These are phyloP conservation scores for Suhomyces vadensis DNA, from an alignment of 805 yeast genomes.

Conservation along the genomic window DNA sequence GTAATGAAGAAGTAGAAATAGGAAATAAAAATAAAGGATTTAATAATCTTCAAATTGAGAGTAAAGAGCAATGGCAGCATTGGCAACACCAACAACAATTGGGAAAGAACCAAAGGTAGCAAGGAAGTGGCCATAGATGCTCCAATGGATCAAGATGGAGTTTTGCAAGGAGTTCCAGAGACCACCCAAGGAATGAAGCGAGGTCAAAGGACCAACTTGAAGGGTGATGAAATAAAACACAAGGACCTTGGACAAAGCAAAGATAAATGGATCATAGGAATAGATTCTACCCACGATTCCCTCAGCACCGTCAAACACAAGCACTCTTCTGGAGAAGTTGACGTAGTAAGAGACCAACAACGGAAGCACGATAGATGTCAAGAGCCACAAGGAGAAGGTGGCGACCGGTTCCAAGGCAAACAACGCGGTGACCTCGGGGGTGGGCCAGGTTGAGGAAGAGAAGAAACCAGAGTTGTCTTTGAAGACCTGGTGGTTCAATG, in stretches of 20 bases:
- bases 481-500: conserved; percentile 36
- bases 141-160: conserved; percentile 36
- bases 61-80: conserved; percentile 49
- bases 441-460: conserved; percentile 20
- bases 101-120: conserved; percentile 48
- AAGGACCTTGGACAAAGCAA: conserved; percentile 45
- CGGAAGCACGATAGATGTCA: conserved; percentile 44
- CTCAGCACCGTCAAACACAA: conserved; percentile 34
- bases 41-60: conserved; percentile 50
- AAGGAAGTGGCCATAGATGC: conserved; percentile 38
- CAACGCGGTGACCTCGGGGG: conserved; percentile 41
- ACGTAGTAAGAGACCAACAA: conserved; percentile 48
- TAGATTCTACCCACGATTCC: conserved; percentile 36
- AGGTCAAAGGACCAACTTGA: conserved; percentile 30
- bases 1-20: not conserved
- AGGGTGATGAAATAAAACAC: conserved; percentile 40
- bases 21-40: not conserved
- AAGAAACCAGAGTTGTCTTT: conserved; percentile 32
- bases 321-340: conserved; percentile 49
- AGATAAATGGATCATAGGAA: conserved; percentile 53
- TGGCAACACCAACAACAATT: conserved; percentile 46
- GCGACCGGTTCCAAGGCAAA: conserved; percentile 21
- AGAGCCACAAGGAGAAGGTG: conserved; percentile 44
- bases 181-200: conserved; percentile 26
- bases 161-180: conserved; percentile 29